phyloP scores from a whole-genome alignment of 2,329 filamentous ascomycete genomes.

The Hypocreales sp. region DNA sequence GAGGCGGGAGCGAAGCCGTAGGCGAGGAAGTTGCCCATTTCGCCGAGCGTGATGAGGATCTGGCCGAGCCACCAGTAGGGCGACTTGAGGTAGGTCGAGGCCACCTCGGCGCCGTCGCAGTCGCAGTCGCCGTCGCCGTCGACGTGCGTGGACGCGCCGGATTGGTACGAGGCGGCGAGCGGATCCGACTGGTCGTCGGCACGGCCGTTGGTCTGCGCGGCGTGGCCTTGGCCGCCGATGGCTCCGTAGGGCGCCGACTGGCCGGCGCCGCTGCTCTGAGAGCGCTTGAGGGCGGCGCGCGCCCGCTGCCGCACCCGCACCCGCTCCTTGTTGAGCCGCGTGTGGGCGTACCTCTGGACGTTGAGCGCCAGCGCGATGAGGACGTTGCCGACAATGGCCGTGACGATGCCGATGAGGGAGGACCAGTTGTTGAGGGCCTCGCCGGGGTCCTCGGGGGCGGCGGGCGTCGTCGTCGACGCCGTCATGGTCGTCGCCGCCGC shows the following conservation, averaged over 20 bases:
- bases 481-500: not conserved
- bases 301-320: slow-evolving; percentile 39
- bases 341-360: slow-evolving; percentile 90
- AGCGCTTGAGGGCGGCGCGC: slow-evolving; percentile 34
- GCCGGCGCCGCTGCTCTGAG: slow-evolving; percentile 11
- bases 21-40: slow-evolving; percentile 90
- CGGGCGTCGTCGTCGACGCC: slow-evolving; percentile 4
- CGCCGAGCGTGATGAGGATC: slow-evolving; percentile 79
- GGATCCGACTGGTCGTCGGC: slow-evolving; percentile 31
- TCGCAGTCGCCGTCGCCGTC: slow-evolving; percentile 10
- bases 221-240: slow-evolving; percentile 8
- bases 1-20: slow-evolving; percentile 97
- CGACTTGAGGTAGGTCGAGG: slow-evolving; percentile 69
- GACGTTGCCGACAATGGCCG: slow-evolving; percentile 82
- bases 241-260: not conserved
- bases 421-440: slow-evolving; percentile 60
- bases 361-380: slow-evolving; percentile 93
- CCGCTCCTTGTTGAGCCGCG: slow-evolving; percentile 60
- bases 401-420: slow-evolving; percentile 85
- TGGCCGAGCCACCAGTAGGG: slow-evolving; percentile 97
- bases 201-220: slow-evolving; percentile 3
- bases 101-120: slow-evolving; percentile 16
- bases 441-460: slow-evolving; percentile 17
- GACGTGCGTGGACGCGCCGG: slow-evolving; percentile 13
- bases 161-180: slow-evolving; percentile 33